phyloP scores from a whole-genome alignment of 2,329 filamentous ascomycete species.

The Verticillium albo-atrum region DNA sequence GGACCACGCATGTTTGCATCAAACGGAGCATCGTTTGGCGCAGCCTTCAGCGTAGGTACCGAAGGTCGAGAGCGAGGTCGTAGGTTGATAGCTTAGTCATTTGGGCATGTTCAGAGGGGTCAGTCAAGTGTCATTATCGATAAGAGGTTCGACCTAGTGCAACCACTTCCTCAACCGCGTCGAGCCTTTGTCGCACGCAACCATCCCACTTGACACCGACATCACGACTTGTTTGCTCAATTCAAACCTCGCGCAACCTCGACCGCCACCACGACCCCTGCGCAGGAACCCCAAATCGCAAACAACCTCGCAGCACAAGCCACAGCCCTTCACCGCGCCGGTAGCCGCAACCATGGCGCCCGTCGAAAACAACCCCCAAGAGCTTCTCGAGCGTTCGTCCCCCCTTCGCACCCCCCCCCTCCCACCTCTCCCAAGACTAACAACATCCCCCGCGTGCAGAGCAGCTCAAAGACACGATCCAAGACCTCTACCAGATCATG shows the following conservation, averaged over 20 bases:
- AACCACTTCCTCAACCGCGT: neutral
- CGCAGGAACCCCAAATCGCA: no score
- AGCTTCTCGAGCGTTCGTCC: conserved; percentile 32
- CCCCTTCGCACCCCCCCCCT: neutral
- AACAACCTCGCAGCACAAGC: neutral
- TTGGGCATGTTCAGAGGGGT: conserved; percentile 5
- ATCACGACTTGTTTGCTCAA: neutral
- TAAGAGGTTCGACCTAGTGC: neutral
- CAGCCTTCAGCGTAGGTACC: no score
- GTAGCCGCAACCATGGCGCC: conserved; percentile 32
- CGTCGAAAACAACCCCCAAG: conserved; percentile 31
- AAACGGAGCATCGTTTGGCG: no score
- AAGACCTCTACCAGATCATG: conserved; percentile 60
- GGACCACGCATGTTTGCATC: no score
- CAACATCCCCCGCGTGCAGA: conserved; percentile 37
- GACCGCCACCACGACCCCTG: no score
- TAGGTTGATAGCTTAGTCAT: neutral
- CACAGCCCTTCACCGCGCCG: neutral
- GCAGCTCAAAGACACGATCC: conserved; percentile 57
- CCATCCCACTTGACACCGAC: neutral
- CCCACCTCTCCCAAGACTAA: neutral
- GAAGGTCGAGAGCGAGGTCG: no score
- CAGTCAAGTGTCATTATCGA: neutral
- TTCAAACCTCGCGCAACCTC: no score
- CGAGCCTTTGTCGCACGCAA: neutral